These are phyloP conservation scores for Aspergillus bridgeri DNA, from an alignment of 495 filamentous ascomycete species.

Conservation along the genomic window DNA sequence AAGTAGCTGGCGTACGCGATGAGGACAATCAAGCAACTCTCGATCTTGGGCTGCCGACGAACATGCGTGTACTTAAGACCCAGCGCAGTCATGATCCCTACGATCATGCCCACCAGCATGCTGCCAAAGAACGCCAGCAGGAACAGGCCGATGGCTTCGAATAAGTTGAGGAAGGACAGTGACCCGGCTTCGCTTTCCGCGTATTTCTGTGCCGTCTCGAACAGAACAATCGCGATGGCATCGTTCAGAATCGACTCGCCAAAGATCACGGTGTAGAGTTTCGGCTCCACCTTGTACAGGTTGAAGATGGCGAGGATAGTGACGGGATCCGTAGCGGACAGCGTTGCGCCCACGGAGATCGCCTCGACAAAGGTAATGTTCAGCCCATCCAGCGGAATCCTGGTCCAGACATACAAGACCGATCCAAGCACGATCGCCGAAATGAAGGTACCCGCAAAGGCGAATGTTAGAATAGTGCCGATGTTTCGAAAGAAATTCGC, in stretches of 20 bases:
- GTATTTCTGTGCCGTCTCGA: conserved; percentile 93
- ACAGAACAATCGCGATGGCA: conserved; percentile 96
- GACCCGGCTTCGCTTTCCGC: conserved; percentile 56
- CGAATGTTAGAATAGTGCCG: conserved; percentile 96
- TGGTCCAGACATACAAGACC: conserved; percentile 83
- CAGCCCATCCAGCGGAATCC: conserved; percentile 78
- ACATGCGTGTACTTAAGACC: conserved; percentile 91
- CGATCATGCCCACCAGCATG: conserved; percentile 78
- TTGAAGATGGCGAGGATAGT: conserved; percentile 99
- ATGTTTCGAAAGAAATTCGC: conserved; percentile 99
- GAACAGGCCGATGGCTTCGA: conserved; percentile 92
- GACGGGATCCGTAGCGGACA: conserved; percentile 95
- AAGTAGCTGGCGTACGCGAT: conserved; percentile 97
- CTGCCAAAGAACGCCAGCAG: conserved; percentile 94
- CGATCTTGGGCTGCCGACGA: conserved; percentile 88
- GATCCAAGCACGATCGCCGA: conserved; percentile 89
- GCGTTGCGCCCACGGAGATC: conserved; percentile 89
- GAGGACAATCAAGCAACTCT: conserved; percentile 89
- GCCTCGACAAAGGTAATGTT: conserved; percentile 89
- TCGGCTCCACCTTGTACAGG: conserved; percentile 97
- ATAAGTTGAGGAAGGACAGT: conserved; percentile 68
- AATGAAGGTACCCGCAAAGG: conserved; percentile 95
- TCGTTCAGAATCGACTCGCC: conserved; percentile 98
- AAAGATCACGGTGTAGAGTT: conserved; percentile 97
- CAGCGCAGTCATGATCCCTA: conserved; percentile 83